Conservation (phyloP, 345 rosid species). For the Pugionium cornutum region DNA sequence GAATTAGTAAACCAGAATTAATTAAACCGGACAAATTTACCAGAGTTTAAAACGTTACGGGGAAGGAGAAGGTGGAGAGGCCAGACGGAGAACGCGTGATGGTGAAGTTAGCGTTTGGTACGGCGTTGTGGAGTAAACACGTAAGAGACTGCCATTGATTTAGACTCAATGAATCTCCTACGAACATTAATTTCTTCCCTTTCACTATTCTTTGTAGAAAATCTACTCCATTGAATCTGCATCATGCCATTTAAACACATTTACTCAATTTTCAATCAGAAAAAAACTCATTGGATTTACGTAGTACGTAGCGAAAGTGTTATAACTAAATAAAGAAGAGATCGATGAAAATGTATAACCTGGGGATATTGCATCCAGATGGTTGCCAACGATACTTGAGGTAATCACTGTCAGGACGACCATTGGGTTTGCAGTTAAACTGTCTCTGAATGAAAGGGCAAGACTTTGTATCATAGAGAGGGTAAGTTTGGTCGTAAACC, state of each 20-base stretch:
- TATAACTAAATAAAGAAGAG: conserved; percentile 6
- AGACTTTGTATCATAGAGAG: conserved; percentile 46
- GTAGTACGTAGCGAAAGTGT: no score
- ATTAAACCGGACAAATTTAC: conserved; percentile 9
- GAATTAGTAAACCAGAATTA: not conserved
- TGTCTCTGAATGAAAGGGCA: conserved; percentile 57
- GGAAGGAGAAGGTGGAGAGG: conserved; percentile 61
- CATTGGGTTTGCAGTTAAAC: conserved; percentile 58
- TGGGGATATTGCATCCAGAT: conserved; percentile 47
- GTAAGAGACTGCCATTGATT: conserved; percentile 93
- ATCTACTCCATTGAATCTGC: conserved; percentile 61
- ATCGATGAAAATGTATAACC: conserved; percentile 49
- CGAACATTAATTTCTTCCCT: conserved; percentile 75
- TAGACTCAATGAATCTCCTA: conserved; percentile 79
- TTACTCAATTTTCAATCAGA: no score
- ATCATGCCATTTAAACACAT: no score
- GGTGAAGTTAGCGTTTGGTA: conserved; percentile 42
- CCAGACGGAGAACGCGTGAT: conserved; percentile 40
- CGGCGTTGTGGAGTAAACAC: conserved; percentile 67
- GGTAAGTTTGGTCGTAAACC: conserved; percentile 59
- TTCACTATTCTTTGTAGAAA: conserved; percentile 43
- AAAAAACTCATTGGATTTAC: no score
- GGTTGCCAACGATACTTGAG: conserved; percentile 77
- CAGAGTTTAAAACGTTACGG: no score
- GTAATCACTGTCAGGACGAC: conserved; percentile 59